Evolutionary conservation across 1,284 basidiomycete genomes (phyloP).

Genomic region (Ustilago bromivora): DNA sequence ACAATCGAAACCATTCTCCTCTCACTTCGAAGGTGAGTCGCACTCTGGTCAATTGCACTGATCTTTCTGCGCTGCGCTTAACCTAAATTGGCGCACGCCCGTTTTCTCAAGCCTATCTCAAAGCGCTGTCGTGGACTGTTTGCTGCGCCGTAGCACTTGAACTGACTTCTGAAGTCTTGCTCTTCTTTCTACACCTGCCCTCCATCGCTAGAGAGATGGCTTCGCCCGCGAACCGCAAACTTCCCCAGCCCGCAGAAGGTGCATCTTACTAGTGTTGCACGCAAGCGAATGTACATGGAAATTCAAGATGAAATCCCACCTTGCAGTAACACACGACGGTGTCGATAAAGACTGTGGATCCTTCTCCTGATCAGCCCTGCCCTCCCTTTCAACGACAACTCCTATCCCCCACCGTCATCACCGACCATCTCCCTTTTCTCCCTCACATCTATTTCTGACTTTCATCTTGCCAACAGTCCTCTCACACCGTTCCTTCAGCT

Average conservation of each 20-base stretch:
- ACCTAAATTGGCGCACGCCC: conserved; percentile 20
- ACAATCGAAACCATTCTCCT: conserved; percentile 67
- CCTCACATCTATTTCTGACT: neutral
- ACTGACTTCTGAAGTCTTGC: neutral
- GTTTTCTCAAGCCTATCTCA: neutral
- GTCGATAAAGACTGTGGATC: neutral
- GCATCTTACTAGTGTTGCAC: conserved; percentile 49
- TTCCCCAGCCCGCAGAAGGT: conserved; percentile 93
- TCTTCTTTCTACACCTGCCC: neutral
- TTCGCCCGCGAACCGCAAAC: conserved; percentile 87
- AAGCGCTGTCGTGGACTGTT: neutral
- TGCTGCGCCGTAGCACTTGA: neutral
- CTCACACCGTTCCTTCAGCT: neutral
- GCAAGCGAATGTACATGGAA: conserved; percentile 33
- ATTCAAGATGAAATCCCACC: conserved; percentile 9
- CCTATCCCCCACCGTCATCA: neutral
- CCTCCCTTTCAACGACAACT: neutral
- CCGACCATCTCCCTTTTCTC: neutral
- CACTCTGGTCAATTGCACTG: neutral
- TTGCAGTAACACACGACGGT: neutral
- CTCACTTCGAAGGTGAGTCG: conserved; percentile 65
- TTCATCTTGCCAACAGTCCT: neutral
- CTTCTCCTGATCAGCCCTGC: neutral
- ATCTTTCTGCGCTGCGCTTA: conserved; percentile 9
- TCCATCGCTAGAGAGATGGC: conserved; percentile 86